Base-by-base conservation (phyloP, 106 monocot species). In the Amphibolis antarctica region DNA sequence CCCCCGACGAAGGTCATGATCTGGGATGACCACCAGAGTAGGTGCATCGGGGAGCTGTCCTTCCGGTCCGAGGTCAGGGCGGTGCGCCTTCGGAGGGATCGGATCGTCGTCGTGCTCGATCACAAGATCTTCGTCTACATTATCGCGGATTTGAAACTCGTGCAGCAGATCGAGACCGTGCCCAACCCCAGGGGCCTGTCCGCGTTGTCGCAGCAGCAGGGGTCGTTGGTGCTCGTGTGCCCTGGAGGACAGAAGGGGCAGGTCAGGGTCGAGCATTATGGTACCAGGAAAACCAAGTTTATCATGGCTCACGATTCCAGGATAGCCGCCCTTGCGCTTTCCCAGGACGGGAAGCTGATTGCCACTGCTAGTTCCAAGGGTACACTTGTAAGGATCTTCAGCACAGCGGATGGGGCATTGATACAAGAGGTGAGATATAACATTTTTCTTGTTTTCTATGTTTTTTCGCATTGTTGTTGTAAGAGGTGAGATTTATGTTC, bases 21-120 rank as follows among this genome's bases (percentile, higher is more conserved):
- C 66, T 98, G 96, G 96, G 96, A 98, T 73, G 96, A 98, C 67
- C 90, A 98, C 67, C 96, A 98, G 82, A 82, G 79, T 68, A 78
- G 96, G 3, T 98, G 96, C 76, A 98, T 98, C 51, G 96, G 96
- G 44, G 96, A 98, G 75, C 82, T 98, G 42, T 98, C 96, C 1
- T 98, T 98, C 75, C 82, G 90, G 4, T 87, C 96, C 0, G 86
- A 90, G 62, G 96, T 98, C 15, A 86, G 90, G 0, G 81, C 80
- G 5, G 96, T 98, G 23, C 79, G 90, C 4, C 78, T 98, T 24
- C 90, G 90, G 18, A 69, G 96, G 11, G 96, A 98, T 57, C 81
- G 96, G 14, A 90, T 98, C 46, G 60, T 91, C 10, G 96, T 98
- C 4, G 96, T 87, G 11, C 80, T 98, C 1, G 96, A 98, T 31